A percentile compares a stretch with the other conserved stretches of the same genome.
Evolutionary conservation across 2,329 filamentous ascomycete genomes (phyloP).

Genomic region (Scopulariopsis brevicaulis): DNA sequence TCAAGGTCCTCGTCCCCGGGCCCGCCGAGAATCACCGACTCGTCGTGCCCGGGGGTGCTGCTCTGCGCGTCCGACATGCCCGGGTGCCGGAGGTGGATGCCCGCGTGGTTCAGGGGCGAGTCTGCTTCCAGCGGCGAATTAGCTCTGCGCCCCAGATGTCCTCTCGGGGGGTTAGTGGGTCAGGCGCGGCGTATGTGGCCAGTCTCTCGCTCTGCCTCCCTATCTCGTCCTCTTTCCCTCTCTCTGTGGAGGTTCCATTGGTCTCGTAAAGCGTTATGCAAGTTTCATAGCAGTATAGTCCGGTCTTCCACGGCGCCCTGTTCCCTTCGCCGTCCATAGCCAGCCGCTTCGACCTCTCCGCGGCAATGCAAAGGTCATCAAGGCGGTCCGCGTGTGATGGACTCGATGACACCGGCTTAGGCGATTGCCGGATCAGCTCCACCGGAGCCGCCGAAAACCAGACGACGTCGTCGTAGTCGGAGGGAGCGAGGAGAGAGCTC

Average conservation of each 20-base stretch:
- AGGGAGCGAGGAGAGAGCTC: too few relatives aligned
- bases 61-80: background rate
- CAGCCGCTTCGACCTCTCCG: background rate
- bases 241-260: background rate
- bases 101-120: background rate
- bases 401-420: background rate
- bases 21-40: slow-evolving; percentile 16
- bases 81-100: background rate
- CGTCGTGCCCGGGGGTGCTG: slow-evolving; percentile 12
- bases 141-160: background rate
- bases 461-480: too few relatives aligned
- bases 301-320: background rate
- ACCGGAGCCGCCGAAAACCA: too few relatives aligned
- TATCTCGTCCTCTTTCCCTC: background rate
- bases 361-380: background rate
- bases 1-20: slow-evolving; percentile 6
- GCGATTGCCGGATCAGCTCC: background rate
- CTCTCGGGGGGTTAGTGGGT: background rate
- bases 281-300: background rate
- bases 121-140: background rate
- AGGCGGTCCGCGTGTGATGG: background rate
- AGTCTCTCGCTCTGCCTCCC: background rate
- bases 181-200: background rate
- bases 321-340: background rate
- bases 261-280: background rate